Evolutionary conservation across 306 rosid genomes (phyloP), one percentile per base, ranked within the genome.

Genomic region (Pterocarpus santalinus): DNA sequence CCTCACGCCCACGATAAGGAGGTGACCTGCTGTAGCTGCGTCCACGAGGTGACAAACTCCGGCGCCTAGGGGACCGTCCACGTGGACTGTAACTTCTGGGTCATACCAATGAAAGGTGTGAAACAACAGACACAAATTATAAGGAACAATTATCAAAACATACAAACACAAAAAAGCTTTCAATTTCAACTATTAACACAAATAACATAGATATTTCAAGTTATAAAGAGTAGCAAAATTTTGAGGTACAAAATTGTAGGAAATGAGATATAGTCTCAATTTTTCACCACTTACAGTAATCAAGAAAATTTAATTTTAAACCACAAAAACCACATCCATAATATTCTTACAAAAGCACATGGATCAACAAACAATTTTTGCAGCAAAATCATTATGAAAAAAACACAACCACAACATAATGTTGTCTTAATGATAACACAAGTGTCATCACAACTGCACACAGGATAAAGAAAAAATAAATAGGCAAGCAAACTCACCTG

Each of bases 1-100:
- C 99, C 81, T 96, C 98, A 11, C 94, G 89, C 3, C 88, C 97
- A 52, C 98, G 98, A 72, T 89, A 90, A 1, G 97, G 94, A 75
- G 97, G 97, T 30, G 99, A 96, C 90, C 89, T 89, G 90, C 99
- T 96, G 66, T 82, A 86, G 89, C 98, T 96, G 67, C 92, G 93
- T 39, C 97, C 97, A 75, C 94, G 97, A 63, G 99, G 99, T 61
- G 98, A 88, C 87, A 90, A 22, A 49, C 99, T 96, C 69, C 97
- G 98, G 73, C 96, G 99, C 70, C 92, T 88, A 5, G 99, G 99
- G 16, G 99, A 95, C 32, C 98, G 85, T 43, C 88, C 98, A 69
- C 89, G 96, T 3, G 99, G 99, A 87, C 99, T 95, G 82, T 88
- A 89, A 82, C 99, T 95, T 91, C 98, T 95, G 83, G 35, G 56